These are phyloP conservation scores for Arthrobotrys sphaeroides DNA, from an alignment of 2,329 filamentous ascomycete species.

Conservation along the genomic window DNA sequence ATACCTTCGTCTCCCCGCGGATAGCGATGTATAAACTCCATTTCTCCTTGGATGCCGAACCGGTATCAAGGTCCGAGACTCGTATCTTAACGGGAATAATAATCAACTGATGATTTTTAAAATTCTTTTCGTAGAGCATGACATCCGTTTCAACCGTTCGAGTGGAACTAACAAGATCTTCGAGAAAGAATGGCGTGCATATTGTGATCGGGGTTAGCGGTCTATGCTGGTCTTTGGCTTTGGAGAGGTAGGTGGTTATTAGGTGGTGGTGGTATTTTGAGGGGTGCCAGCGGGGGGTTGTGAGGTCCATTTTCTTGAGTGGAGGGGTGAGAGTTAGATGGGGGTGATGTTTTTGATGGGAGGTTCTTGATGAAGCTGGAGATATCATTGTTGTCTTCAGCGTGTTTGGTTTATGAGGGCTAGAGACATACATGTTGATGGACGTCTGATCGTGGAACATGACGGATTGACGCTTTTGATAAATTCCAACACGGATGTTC, in stretches of 20 bases:
- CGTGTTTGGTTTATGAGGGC: too few species aligned
- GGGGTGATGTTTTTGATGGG: background rate
- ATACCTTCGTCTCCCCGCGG: constrained; percentile 30
- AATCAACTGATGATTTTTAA: constrained; percentile 20
- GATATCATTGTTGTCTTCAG: too few species aligned
- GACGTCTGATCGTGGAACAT: too few species aligned
- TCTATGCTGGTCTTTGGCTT: constrained; percentile 39
- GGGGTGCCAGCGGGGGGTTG: constrained; percentile 39
- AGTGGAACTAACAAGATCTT: constrained; percentile 33
- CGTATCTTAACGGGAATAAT: constrained; percentile 29
- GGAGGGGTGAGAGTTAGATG: too few species aligned
- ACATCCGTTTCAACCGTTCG: constrained; percentile 11
- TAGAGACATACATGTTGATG: background rate
- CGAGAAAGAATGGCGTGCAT: constrained; percentile 47
- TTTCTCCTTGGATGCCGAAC: background rate
- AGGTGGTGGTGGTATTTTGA: constrained; percentile 41
- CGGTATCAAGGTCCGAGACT: too few species aligned
- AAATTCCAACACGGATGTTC: background rate
- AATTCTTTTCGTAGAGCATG: constrained; percentile 24
- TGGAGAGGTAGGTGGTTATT: constrained; percentile 35
- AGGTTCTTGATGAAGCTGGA: background rate
- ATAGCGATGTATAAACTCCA: constrained; percentile 38
- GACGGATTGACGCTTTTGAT: background rate
- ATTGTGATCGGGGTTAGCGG: constrained; percentile 7
- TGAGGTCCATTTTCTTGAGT: constrained; percentile 46